A percentile compares a stretch with the other conserved stretches of the same genome.
Evolutionary conservation across 2,329 filamentous ascomycete genomes (phyloP).

Genomic region (Cladosporium sp.): DNA sequence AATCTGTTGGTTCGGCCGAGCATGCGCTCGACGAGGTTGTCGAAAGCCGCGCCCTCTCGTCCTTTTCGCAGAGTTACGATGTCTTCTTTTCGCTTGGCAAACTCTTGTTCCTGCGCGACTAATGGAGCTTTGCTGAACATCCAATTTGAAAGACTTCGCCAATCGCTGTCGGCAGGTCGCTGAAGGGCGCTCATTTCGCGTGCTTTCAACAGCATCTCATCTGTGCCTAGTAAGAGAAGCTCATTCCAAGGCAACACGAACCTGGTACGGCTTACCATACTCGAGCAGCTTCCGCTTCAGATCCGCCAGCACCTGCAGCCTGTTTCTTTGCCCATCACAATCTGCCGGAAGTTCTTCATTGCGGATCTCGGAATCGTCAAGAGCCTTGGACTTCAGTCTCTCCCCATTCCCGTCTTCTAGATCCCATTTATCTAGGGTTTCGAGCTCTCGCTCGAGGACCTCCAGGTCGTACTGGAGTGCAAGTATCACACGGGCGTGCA

Average conservation of each 20-base stretch:
- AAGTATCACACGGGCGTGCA: constrained; percentile 35
- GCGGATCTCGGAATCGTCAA: constrained; percentile 15
- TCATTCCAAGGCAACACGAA: neutral
- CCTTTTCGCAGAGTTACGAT: constrained; percentile 34
- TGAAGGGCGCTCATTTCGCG: constrained; percentile 33
- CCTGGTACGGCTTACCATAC: constrained; percentile 17
- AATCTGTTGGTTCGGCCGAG: constrained; percentile 12
- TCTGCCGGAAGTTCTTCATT: constrained; percentile 1
- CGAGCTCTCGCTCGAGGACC: constrained; percentile 32
- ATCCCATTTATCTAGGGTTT: constrained; percentile 23
- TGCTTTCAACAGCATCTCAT: constrained; percentile 36
- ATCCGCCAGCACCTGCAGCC: constrained; percentile 19
- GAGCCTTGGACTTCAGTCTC: constrained; percentile 13
- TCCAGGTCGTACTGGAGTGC: constrained; percentile 35
- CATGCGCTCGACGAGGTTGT: constrained; percentile 31
- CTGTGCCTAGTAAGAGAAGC: constrained; percentile 11
- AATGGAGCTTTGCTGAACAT: constrained; percentile 32
- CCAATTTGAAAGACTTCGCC: constrained; percentile 33
- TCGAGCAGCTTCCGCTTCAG: constrained; percentile 18
- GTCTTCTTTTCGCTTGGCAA: constrained; percentile 37
- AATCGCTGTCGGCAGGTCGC: constrained; percentile 35
- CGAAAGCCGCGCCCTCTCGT: constrained; percentile 37
- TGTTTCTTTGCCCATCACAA: constrained; percentile 10
- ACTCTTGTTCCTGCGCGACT: constrained; percentile 29
- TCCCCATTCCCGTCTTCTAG: constrained; percentile 1